phyloP scores from a whole-genome alignment of 2,329 filamentous ascomycete species.

The Diaporthe aspalathi region DNA sequence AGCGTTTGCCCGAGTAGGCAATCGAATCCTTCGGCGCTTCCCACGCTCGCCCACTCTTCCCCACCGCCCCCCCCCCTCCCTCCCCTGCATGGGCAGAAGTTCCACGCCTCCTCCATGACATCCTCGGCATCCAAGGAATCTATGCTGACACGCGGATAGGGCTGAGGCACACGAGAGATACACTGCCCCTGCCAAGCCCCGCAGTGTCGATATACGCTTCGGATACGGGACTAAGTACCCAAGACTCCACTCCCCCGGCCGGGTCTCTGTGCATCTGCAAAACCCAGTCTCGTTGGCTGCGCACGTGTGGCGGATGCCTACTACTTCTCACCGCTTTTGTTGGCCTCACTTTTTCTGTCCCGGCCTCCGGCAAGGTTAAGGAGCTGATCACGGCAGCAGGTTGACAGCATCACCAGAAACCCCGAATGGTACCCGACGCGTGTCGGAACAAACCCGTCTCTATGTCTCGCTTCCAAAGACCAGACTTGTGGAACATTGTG shows the following conservation, averaged over 20 bases:
- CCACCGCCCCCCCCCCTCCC: no score
- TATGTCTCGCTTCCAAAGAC: no score
- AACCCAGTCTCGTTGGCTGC: not conserved
- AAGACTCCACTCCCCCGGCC: no score
- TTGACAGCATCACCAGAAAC: not conserved
- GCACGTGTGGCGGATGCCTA: not conserved
- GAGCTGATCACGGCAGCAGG: not conserved
- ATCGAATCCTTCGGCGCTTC: not conserved
- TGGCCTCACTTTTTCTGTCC: not conserved
- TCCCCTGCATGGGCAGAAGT: conserved; percentile 13
- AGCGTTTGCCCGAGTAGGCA: not conserved
- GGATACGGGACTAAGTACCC: not conserved
- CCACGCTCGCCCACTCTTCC: no score
- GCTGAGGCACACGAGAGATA: conserved; percentile 19
- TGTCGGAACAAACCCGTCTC: not conserved
- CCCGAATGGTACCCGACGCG: not conserved
- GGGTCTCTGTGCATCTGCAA: not conserved
- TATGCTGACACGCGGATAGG: conserved; percentile 22
- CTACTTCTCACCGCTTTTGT: conserved; percentile 14
- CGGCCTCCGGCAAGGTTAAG: not conserved
- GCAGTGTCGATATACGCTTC: not conserved
- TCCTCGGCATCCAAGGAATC: not conserved
- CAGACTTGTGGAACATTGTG: not conserved
- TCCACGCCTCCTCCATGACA: conserved; percentile 14
- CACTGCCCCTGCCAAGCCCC: conserved; percentile 14